Base-by-base conservation (phyloP, 768 basidiomycete genomes). In the Tephrocybe sp. region DNA sequence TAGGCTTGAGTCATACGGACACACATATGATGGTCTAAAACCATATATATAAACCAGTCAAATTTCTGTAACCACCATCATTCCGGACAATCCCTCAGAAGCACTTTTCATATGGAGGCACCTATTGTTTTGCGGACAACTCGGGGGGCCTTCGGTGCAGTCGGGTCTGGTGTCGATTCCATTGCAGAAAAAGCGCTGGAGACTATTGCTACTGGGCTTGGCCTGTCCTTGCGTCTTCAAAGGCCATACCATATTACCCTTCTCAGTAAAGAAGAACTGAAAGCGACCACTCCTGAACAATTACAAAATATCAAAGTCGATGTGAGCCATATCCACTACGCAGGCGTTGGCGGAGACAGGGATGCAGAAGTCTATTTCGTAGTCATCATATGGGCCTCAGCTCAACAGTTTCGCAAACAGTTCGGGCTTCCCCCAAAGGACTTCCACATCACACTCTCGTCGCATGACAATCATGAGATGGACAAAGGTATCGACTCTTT, bases 341-440 rank as follows among this genome's bases (percentile, higher is more conserved):
- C 67, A n/a, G 76, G 78, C 6, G 48, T 76, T 6, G 76, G 77
- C 9, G 72, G 72, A n/a, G 66, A 62, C 37, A 41, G 51, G 1
- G 42, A 52, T 8, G 26, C 51, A n/a, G 64, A 62, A 1, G 65
- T 73, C n/a, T 70, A 62, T 54, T 83, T 76, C 57, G 69, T 77
- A 15, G 73, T 79, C 8, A 64, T 82, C n/a, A 65, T 82, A 2
- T 82, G 80, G 79, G 76, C 77, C 22, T 71, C 72, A 9, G 81
- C 77, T 5, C 78, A 83, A 52, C 66, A 69, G 18, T 60, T 78
- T 26, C 74, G 81, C 3, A 80, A 75, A 57, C 66, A 68, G 30
- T 63, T 76, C 9, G 77, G 77, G 2, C 68, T 83, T 6, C 67
- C 73, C 16, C 72, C 75, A 3, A 78, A 77, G 60, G 67, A 80